Percentiles rank a stretch among this genome's conserved stretches.
phyloP scores from a whole-genome alignment of 179 eudicot genomes.

The Pouteria campechiana region DNA sequence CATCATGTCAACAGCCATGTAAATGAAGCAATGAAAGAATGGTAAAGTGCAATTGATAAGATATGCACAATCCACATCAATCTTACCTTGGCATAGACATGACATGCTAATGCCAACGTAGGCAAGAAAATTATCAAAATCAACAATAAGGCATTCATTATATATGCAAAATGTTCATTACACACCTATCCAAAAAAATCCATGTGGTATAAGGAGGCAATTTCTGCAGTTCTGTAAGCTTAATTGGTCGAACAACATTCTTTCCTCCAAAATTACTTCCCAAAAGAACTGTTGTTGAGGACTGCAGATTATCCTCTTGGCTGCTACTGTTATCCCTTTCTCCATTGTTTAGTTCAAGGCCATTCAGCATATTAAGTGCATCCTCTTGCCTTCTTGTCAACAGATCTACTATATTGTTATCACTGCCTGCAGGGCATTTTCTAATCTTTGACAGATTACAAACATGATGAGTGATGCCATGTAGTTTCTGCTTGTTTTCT shows the following conservation, averaged over 20 bases:
- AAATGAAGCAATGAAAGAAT: too few relatives aligned
- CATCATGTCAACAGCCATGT: too few relatives aligned
- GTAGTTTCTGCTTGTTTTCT: slow-evolving; percentile 59
- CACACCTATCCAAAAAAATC: slow-evolving; percentile 89
- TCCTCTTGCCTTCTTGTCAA: slow-evolving; percentile 71
- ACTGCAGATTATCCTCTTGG: slow-evolving; percentile 47
- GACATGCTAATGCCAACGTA: too few relatives aligned
- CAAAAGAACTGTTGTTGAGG: slow-evolving; percentile 73
- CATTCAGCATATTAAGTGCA: slow-evolving; percentile 73
- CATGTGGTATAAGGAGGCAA: slow-evolving; percentile 96
- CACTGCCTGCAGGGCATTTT: slow-evolving; percentile 23
- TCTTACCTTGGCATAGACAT: too few relatives aligned
- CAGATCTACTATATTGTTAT: slow-evolving; percentile 29
- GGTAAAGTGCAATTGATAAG: too few relatives aligned
- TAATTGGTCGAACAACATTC: slow-evolving; percentile 72
- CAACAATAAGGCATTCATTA: too few relatives aligned
- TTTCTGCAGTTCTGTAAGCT: slow-evolving; percentile 64
- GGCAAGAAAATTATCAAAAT: too few relatives aligned
- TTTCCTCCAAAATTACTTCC: slow-evolving; percentile 76
- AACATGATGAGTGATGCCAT: slow-evolving; percentile 30
- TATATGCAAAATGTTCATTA: background rate
- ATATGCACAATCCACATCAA: too few relatives aligned
- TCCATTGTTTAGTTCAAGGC: slow-evolving; percentile 33
- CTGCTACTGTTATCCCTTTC: slow-evolving; percentile 57
- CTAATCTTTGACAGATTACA: slow-evolving; percentile 42